Evolutionary conservation across 208 protist species (phyloP).

Genomic region (Phytomonas sp.): DNA sequence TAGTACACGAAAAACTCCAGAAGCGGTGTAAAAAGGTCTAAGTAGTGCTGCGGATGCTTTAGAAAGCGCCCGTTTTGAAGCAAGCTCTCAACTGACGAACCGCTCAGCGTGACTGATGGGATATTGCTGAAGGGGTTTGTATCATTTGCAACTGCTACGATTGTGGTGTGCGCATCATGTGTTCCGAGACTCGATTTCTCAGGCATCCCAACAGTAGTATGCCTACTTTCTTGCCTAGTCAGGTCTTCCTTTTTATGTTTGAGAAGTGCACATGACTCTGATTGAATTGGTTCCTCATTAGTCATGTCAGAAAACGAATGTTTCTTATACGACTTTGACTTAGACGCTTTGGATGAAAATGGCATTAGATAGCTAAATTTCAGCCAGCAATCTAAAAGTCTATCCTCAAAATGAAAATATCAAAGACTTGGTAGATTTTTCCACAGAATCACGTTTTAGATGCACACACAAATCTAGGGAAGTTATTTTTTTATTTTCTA

Average conservation of each 20-base stretch:
- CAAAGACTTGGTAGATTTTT: background rate
- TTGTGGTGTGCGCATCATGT: no score
- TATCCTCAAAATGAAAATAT: background rate
- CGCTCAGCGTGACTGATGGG: background rate
- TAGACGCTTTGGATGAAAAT: background rate
- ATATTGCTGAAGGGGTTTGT: background rate
- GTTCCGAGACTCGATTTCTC: background rate
- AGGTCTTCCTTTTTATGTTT: background rate
- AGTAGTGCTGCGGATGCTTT: conserved; percentile 18
- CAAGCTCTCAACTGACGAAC: background rate
- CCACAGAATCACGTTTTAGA: background rate
- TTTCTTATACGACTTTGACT: background rate
- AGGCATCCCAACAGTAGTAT: background rate
- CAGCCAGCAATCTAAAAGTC: background rate
- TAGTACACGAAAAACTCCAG: conserved; percentile 32
- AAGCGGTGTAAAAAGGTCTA: conserved; percentile 36
- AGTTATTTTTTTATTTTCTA: background rate
- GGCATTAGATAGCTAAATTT: background rate
- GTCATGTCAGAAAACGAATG: background rate
- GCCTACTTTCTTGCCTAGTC: background rate
- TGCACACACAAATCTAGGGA: background rate
- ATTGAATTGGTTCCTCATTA: background rate
- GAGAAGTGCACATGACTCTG: background rate
- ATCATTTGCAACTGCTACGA: no score
- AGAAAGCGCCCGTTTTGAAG: conserved; percentile 12